A percentile compares a stretch with the other conserved stretches of the same genome.
These are phyloP conservation scores for Pontederia crassipes DNA, from an alignment of 176 grass and related monocot species.

Conservation along the genomic window DNA sequence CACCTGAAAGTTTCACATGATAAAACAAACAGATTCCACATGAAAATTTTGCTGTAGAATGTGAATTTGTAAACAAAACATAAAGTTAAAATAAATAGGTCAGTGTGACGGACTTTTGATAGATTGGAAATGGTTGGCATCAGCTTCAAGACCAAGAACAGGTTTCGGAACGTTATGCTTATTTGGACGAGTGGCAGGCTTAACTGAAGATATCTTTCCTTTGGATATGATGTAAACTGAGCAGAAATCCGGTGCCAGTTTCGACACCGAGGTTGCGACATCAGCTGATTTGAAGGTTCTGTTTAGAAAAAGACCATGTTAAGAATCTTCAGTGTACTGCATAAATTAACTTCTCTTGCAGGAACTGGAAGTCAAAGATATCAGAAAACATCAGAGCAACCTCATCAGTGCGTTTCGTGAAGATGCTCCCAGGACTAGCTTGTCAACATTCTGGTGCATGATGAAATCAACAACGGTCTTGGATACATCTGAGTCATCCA, in stretches of 20 bases:
- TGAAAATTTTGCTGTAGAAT: too few relatives aligned
- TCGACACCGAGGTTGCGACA: constrained; percentile 56
- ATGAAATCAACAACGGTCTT: constrained; percentile 1
- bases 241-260: constrained; percentile 69
- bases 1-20: too few relatives aligned
- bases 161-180: constrained; percentile 3
- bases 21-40: too few relatives aligned
- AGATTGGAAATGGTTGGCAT: background rate
- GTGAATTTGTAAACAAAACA: too few relatives aligned
- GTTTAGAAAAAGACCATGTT: background rate
- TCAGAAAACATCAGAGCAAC: background rate
- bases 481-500: background rate
- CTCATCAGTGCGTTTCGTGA: background rate
- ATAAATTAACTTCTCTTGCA: background rate
- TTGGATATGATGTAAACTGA: constrained; percentile 65
- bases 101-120: too few relatives aligned
- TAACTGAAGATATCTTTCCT: constrained; percentile 44
- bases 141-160: background rate
- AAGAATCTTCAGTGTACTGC: too few relatives aligned
- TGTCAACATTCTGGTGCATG: background rate
- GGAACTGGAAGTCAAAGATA: too few relatives aligned
- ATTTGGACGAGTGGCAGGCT: constrained; percentile 45
- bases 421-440: constrained; percentile 6
- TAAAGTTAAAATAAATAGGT: too few relatives aligned
- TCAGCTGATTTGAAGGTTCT: constrained; percentile 80